Base-by-base conservation (phyloP, 495 filamentous ascomycete species). In the Lepraria neglecta region DNA sequence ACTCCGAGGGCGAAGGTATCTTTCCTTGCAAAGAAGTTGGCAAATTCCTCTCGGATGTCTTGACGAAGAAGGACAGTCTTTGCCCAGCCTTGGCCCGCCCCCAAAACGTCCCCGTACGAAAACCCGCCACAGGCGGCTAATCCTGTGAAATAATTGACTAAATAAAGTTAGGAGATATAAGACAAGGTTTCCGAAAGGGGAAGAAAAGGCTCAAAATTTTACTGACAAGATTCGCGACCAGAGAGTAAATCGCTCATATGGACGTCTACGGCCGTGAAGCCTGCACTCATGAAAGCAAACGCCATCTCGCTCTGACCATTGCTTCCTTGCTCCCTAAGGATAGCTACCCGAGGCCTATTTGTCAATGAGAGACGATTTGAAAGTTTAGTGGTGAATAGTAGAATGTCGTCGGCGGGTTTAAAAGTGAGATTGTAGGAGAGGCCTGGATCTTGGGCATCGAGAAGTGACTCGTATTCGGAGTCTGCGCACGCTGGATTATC, bases 241-340 rank as follows among this genome's bases (percentile, higher is more conserved):
- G 80, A 80, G 67, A 96, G 84, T 65, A 98, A 84, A 68, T 97
- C 92, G 3, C 87, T 92, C 92, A 98, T 97, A 79, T 97, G 94
- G 3, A 98, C 88, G 69, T 98, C 94, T 40, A 97, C 80, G 6
- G 91, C 84, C 31, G 90, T 82, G 76, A 98, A 97, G 45, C 92
- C 92, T 58, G 92, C 94, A 21, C 83, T 84, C 68, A 87, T 84
- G 82, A 98, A 98, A 56, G 92, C 92, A 64, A 95, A 97, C 5
- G 94, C 94, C 89, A 98, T 97, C 72, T 98, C 94, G n/a, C 90
- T 85, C 68, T 97, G 86, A 43, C 91, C 90, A 75, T 98, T 97
- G 64, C 95, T 87, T 67, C 94, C 94, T 73, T 97, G 90, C 71
- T 97, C 94, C 65, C 95, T 79, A 17, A 98, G 84, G 68, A 98